A percentile compares a stretch with the other conserved stretches of the same genome.
phyloP scores from a whole-genome alignment of 1,284 basidiomycete genomes.

The Fomitopsis schrenkii region DNA sequence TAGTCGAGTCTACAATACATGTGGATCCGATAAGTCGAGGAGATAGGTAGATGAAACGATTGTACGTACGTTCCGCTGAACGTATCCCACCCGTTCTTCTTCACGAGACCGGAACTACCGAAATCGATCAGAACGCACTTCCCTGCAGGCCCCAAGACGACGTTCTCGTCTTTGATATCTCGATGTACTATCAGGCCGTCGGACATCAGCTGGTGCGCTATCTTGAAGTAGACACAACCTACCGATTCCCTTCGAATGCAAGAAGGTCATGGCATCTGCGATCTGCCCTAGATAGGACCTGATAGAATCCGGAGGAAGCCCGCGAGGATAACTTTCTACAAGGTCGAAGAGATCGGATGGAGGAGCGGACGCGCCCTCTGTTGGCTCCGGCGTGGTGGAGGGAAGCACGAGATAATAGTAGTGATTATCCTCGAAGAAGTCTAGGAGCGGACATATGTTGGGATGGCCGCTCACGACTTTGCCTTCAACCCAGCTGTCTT shows the following conservation, averaged over 20 bases:
- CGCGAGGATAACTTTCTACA: conserved; percentile 87
- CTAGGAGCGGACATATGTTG: conserved; percentile 89
- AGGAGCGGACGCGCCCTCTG: conserved; percentile 45
- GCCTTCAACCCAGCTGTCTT: conserved; percentile 61
- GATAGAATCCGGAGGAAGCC: conserved; percentile 73
- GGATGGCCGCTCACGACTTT: conserved; percentile 79
- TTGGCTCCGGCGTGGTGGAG: conserved; percentile 58
- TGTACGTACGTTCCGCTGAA: conserved; percentile 86
- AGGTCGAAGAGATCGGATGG: conserved; percentile 92
- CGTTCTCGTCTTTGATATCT: conserved; percentile 99
- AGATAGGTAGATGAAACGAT: conserved; percentile 11
- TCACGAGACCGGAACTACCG: conserved; percentile 87
- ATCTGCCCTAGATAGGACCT: conserved; percentile 92
- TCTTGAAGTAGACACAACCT: conserved; percentile 21
- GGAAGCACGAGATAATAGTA: conserved; percentile 92
- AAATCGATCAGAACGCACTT: conserved; percentile 95
- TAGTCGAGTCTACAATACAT: conserved; percentile 75
- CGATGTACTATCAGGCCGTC: conserved; percentile 71
- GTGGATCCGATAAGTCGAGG: conserved; percentile 10
- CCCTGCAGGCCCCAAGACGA: conserved; percentile 71
- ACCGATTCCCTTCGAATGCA: conserved; percentile 90
- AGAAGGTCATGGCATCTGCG: conserved; percentile 86
- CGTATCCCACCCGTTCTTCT: conserved; percentile 87
- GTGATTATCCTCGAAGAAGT: conserved; percentile 97
- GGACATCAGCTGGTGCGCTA: not conserved